Evolutionary conservation across 768 basidiomycete genomes (phyloP), one percentile per base, ranked within the genome.

Genomic region (Pleurotus sapidus): DNA sequence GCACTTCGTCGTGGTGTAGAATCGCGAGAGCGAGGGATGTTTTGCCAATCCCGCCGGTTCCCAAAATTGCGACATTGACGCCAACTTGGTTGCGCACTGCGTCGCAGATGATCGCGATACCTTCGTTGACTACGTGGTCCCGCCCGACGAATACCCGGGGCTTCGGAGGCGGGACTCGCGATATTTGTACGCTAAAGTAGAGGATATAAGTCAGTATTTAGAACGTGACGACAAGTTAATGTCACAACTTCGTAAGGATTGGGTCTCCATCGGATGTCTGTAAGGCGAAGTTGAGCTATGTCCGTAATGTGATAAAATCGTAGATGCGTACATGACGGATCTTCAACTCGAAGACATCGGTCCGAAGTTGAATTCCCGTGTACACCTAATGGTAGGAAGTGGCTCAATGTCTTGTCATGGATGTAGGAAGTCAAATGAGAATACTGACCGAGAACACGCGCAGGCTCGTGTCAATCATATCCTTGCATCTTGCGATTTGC

Each of bases 11-110:
- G 25, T 67, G 57, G 30, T 71, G 62, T 38, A 70, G 64, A 17
- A 74, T 67, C 3, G 70, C 68, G 5, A 74, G 64, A 1, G 76
- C 72, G 27, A 70, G 59, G 4, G 72, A 62, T 3, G 76, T 74
- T 60, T 77, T 77, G 14, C 76, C 74, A 60, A 75, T 74, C 15
- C 76, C 76, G 2, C 73, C 76, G 3, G 66, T 61, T 14, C 69
- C 69, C 7, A 66, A 64, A 25, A 70, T 58, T 43, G 63, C 63
- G 25, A 69, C 49, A 3, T 61, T 60, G 12, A 61, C 58, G 4
- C 58, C 61, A 5, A 45, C 48, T n/a, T 39, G 25, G n/a, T 57
- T 38, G 20, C 4, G 15, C 4, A 56, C 14, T 23, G 49, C 17
- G 14, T 18, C 5, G 5, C 47, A 57, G 30, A 64, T 40, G 25